Evolutionary conservation across 345 rosid species (phyloP).

Genomic region (Cardamine chenopodiifolia): DNA sequence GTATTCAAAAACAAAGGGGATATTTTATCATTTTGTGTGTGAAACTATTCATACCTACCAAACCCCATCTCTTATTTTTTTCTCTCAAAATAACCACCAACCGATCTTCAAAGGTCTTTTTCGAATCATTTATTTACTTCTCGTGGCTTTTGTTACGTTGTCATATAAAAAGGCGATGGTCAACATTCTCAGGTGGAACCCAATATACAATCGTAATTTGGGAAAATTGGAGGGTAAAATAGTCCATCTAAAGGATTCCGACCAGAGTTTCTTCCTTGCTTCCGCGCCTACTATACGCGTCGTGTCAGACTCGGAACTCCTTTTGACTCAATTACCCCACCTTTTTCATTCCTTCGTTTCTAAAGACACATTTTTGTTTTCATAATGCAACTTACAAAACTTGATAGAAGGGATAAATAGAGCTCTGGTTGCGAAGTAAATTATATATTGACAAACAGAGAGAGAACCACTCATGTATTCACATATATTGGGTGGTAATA

Average conservation of each 20-base stretch:
- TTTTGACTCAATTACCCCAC: slow-evolving; percentile 30
- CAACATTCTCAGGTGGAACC: slow-evolving; percentile 19
- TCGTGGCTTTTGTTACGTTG: slow-evolving; percentile 20
- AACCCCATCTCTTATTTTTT: not conserved
- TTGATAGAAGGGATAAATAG: not conserved
- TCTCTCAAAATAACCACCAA: slow-evolving; percentile 29
- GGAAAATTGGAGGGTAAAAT: slow-evolving; percentile 11
- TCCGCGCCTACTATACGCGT: slow-evolving; percentile 30
- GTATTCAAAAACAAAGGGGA: too few species aligned
- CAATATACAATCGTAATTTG: not conserved
- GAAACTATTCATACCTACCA: not conserved
- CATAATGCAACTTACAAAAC: not conserved
- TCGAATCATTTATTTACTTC: slow-evolving; percentile 28
- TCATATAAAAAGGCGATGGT: not conserved
- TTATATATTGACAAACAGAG: not conserved
- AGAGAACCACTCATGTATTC: not conserved
- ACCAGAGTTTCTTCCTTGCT: slow-evolving; percentile 3
- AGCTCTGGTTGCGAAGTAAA: not conserved
- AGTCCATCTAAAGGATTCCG: not conserved
- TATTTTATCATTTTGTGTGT: not conserved
- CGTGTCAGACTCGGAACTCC: slow-evolving; percentile 9
- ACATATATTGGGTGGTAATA: not conserved
- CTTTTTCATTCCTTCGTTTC: slow-evolving; percentile 15
- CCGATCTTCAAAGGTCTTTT: slow-evolving; percentile 33
- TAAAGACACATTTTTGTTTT: not conserved